Evolutionary conservation across 768 basidiomycete genomes (phyloP).

Genomic region (Hygrophorus pudorinus): DNA sequence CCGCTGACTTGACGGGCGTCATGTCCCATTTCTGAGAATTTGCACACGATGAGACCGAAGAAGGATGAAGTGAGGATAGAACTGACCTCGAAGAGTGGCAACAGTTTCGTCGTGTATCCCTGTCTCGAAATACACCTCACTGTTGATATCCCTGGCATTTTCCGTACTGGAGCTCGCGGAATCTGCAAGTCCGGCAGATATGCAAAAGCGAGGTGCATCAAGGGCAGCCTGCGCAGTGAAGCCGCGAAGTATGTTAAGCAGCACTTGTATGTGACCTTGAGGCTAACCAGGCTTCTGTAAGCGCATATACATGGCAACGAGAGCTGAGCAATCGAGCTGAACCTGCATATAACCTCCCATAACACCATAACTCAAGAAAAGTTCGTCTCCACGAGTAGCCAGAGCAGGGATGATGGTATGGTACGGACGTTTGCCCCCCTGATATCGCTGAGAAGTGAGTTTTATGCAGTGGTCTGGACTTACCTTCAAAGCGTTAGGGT

Average conservation of each 20-base stretch:
- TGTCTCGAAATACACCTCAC: slow-evolving; percentile 86
- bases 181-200: slow-evolving; percentile 74
- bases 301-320: not conserved
- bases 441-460: not conserved
- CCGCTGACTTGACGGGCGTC: slow-evolving; percentile 57
- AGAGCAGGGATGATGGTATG: slow-evolving; percentile 94
- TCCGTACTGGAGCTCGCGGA: slow-evolving; percentile 33
- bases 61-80: not conserved
- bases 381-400: slow-evolving; percentile 65
- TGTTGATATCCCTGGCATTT: slow-evolving; percentile 60
- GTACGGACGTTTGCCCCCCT: slow-evolving; percentile 78
- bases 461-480: not conserved
- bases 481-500: slow-evolving; percentile 79
- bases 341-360: slow-evolving; percentile 93
- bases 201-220: slow-evolving; percentile 94
- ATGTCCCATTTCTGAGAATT: slow-evolving; percentile 74
- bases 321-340: not conserved
- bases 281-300: slow-evolving; percentile 38
- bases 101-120: slow-evolving; percentile 58
- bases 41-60: slow-evolving; percentile 3
- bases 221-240: slow-evolving; percentile 83
- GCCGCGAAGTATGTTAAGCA: slow-evolving; percentile 83
- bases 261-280: slow-evolving; percentile 92
- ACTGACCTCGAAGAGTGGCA: slow-evolving; percentile 53
- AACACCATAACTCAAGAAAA: slow-evolving; percentile 84